A percentile compares a stretch with the other conserved stretches of the same genome.
Conservation (phyloP, 2,329 filamentous ascomycete genomes). For the Penicillium corylophilum region DNA sequence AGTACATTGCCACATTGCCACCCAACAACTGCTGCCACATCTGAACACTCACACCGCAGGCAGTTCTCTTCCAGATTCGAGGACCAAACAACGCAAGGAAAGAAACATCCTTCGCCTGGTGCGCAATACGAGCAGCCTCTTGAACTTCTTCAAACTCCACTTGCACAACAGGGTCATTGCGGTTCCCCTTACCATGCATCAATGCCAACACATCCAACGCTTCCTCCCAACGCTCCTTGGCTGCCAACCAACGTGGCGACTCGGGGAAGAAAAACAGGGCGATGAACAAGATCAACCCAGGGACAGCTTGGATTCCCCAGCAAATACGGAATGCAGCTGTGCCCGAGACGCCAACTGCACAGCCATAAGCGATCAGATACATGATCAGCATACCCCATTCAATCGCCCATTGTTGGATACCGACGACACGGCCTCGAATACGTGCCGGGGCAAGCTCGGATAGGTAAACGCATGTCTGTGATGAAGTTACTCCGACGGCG, state of each 20-base stretch:
- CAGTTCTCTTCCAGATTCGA: slow-evolving; percentile 52
- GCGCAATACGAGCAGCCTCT: slow-evolving; percentile 33
- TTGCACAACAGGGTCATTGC: slow-evolving; percentile 55
- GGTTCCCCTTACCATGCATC: slow-evolving; percentile 58
- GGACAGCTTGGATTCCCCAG: slow-evolving; percentile 64
- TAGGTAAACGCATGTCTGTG: slow-evolving; percentile 46
- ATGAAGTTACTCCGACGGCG: slow-evolving; percentile 44
- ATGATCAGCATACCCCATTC: slow-evolving; percentile 48
- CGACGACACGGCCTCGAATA: slow-evolving; percentile 44
- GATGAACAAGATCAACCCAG: slow-evolving; percentile 56
- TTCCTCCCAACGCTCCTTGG: slow-evolving; percentile 59
- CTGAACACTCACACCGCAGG: slow-evolving; percentile 54
- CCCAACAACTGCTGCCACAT: slow-evolving; percentile 59
- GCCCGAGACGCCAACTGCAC: slow-evolving; percentile 34
- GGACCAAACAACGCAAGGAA: slow-evolving; percentile 47
- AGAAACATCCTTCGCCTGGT: slow-evolving; percentile 34
- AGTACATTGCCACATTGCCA: slow-evolving; percentile 60
- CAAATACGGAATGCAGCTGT: slow-evolving; percentile 56
- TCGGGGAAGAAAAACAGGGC: slow-evolving; percentile 60
- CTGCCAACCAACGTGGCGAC: slow-evolving; percentile 61
- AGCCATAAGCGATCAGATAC: slow-evolving; percentile 45
- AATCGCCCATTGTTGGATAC: slow-evolving; percentile 47
- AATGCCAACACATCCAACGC: slow-evolving; percentile 52
- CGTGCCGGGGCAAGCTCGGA: slow-evolving; percentile 45
- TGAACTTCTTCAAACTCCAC: slow-evolving; percentile 49